Evolutionary conservation across 2,329 filamentous ascomycete genomes (phyloP).

Genomic region (Aspergillus neoniger): DNA sequence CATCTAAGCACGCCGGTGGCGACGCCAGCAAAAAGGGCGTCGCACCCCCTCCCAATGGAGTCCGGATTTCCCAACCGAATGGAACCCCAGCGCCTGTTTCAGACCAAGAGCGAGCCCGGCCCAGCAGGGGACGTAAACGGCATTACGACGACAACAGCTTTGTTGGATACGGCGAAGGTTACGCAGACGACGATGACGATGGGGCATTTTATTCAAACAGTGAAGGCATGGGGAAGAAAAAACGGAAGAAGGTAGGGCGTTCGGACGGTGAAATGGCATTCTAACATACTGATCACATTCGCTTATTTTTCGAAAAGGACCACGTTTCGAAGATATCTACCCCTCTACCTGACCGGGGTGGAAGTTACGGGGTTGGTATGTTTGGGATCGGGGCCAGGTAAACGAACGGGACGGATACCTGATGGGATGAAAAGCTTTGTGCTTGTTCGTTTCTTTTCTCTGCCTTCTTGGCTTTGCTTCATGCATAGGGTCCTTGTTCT

Average conservation of each 20-base stretch:
- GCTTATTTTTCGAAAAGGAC: constrained; percentile 32
- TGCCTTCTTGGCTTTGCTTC: constrained; percentile 20
- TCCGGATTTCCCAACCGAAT: constrained; percentile 31
- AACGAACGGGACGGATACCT: constrained; percentile 22
- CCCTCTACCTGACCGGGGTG: constrained; percentile 41
- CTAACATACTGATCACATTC: constrained; percentile 15
- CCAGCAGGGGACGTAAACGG: constrained; percentile 52
- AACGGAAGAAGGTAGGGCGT: constrained; percentile 50
- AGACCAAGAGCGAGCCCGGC: constrained; percentile 41
- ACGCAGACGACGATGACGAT: constrained; percentile 51
- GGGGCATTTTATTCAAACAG: constrained; percentile 46
- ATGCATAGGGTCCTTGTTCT: constrained; percentile 26
- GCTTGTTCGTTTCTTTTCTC: constrained; percentile 20
- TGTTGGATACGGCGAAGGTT: constrained; percentile 54
- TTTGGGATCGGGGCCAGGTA: constrained; percentile 48
- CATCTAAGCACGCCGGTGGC: constrained; percentile 37
- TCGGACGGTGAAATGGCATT: constrained; percentile 7
- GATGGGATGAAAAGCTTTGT: constrained; percentile 27
- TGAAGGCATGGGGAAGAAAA: constrained; percentile 49
- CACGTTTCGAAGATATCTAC: constrained; percentile 44
- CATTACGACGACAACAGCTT: constrained; percentile 55
- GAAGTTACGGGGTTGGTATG: constrained; percentile 48
- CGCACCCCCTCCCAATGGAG: constrained; percentile 23
- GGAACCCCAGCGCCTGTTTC: constrained; percentile 26
- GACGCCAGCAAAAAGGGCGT: constrained; percentile 35